Evolutionary conservation across 768 basidiomycete genomes (phyloP).

Genomic region (Termitomyces bulborhizus): DNA sequence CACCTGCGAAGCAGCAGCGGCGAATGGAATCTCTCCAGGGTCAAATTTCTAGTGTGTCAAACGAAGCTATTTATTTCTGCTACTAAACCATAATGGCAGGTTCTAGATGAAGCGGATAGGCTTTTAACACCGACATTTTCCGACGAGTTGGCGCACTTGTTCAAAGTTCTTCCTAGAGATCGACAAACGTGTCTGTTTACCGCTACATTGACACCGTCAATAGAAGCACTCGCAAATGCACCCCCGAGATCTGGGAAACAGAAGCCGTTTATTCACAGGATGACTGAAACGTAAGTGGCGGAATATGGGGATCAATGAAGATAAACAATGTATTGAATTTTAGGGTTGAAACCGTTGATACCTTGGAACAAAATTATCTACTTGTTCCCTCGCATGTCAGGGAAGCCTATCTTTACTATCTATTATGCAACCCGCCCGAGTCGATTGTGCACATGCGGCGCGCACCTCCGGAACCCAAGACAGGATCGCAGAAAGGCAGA

Average conservation of each 20-base stretch:
- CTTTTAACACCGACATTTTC: conserved; percentile 87
- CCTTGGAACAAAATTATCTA: conserved; percentile 82
- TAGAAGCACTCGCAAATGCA: conserved; percentile 70
- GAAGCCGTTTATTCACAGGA: conserved; percentile 81
- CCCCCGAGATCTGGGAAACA: conserved; percentile 78
- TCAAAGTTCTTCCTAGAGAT: conserved; percentile 68
- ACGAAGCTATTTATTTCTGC: neutral
- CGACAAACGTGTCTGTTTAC: conserved; percentile 98
- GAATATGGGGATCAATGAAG: neutral
- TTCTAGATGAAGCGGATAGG: conserved; percentile 95
- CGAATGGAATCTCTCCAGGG: conserved; percentile 79
- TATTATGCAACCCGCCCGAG: conserved; percentile 86
- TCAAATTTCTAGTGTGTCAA: conserved; percentile 73
- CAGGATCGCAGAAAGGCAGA: conserved; percentile 17
- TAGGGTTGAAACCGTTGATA: conserved; percentile 86
- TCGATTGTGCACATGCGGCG: conserved; percentile 64
- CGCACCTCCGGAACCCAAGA: conserved; percentile 47
- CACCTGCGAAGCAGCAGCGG: conserved; percentile 71
- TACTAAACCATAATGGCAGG: conserved; percentile 33
- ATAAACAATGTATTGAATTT: conserved; percentile 1
- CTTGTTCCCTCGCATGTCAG: conserved; percentile 94
- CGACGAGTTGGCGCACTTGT: conserved; percentile 74
- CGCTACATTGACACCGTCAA: conserved; percentile 84
- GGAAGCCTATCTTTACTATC: conserved; percentile 85
- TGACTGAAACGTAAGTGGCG: conserved; percentile 57